Conservation (phyloP, 331 rosid species). For the Malus hybrid region DNA sequence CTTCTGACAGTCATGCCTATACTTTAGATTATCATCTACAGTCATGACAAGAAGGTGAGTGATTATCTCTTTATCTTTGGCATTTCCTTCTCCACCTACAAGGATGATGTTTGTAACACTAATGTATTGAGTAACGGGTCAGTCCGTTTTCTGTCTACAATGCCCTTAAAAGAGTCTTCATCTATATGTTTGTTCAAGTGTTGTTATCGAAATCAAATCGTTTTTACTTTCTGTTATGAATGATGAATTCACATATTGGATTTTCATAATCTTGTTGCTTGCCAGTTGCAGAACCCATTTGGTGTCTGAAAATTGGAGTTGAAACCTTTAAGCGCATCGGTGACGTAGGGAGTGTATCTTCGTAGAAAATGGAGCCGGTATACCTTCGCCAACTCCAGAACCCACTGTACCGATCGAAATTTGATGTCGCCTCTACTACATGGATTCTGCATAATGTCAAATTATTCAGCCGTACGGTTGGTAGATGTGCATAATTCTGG, state of each 20-base stretch:
- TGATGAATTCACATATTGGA: neutral
- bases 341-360: neutral
- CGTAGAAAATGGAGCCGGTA: neutral
- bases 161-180: neutral
- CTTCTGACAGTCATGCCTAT: conserved; percentile 86
- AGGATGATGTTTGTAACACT: neutral
- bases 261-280: neutral
- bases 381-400: neutral
- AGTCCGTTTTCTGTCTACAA: neutral
- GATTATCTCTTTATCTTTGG: neutral
- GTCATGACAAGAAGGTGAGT: conserved; percentile 46
- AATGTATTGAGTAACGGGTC: neutral
- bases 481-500: neutral
- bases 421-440: neutral
- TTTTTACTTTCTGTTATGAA: neutral
- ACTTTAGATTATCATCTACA: conserved; percentile 74
- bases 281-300: neutral
- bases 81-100: neutral
- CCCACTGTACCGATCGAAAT: neutral
- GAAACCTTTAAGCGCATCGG: neutral
- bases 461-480: neutral
- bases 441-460: neutral
- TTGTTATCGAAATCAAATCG: neutral
- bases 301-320: neutral
- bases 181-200: neutral